Evolutionary conservation across 2,329 filamentous ascomycete genomes (phyloP), one percentile per base, ranked within the genome.

Genomic region (Drechslerella dactyloides): DNA sequence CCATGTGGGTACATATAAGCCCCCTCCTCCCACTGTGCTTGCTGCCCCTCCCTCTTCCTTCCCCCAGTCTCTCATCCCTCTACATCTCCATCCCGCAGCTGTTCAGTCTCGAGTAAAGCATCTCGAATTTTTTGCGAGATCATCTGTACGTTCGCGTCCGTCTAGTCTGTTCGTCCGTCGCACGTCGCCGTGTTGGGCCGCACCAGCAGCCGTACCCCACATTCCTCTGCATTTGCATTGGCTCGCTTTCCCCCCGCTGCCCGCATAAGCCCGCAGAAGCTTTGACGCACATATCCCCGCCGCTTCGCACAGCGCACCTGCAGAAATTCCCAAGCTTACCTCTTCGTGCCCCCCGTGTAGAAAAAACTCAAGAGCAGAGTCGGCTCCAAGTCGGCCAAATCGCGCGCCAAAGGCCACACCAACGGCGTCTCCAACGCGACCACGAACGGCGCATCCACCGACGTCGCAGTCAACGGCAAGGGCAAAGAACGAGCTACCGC

Each of bases 1-100:
- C 64, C 68, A 72, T 72, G 68, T 72, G 68, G 68, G 68, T 72
- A 72, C 60, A 65, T 65, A 48, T 48, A 72, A 72, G 60, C 50
- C 55, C 60, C 35, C 66, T 60, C 68, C 68, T 72, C 68, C 60
- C 60, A 60, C 10, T 59, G 40, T 46, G 13, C n/a, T 37, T 54
- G 19, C 30, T 27, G 30, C 52, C n/a, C 15, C 21, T 27, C 21
- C 17, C 57, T 27, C 21, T 40, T 35, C 30, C 4, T 42, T 42
- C 15, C 37, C 37, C 37, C 44, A 48, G 17, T 42, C 42, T 33
- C 33, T 48, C 40, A 48, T n/a, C n/a, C 23, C 46, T 40, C 46
- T 33, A 13, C 52, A 21, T 61, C 23, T 37, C 50, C 48, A 35
- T 66, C 42, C n/a, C n/a, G n/a, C 33, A 37, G 33, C 33, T 37